phyloP scores from a whole-genome alignment of 2,329 filamentous ascomycete genomes.

The Ceratocystis alfenasii region DNA sequence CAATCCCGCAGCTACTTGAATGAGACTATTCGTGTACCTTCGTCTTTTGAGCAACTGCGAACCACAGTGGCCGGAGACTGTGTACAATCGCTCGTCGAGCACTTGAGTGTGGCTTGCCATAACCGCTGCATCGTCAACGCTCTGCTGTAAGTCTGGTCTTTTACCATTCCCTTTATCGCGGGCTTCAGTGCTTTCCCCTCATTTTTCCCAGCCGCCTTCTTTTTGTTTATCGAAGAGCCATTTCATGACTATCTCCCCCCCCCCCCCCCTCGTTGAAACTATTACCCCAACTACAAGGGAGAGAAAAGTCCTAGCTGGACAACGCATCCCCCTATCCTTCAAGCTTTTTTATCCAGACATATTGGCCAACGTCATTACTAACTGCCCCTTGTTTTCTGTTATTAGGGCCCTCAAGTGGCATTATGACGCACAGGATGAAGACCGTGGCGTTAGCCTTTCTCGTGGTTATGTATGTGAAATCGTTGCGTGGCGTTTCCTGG shows the following conservation, averaged over 20 bases:
- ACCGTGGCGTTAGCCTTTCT: slow-evolving; percentile 54
- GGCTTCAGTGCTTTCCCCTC: slow-evolving; percentile 6
- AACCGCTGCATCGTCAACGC: slow-evolving; percentile 62
- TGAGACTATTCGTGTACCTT: slow-evolving; percentile 50
- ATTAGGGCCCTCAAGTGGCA: slow-evolving; percentile 62
- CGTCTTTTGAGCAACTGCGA: slow-evolving; percentile 61
- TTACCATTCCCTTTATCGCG: not conserved
- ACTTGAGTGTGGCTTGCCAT: slow-evolving; percentile 50
- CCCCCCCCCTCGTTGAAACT: not conserved
- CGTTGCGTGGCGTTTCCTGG: slow-evolving; percentile 67
- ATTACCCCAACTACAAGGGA: not conserved
- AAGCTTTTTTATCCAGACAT: not conserved
- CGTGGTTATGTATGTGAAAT: slow-evolving; percentile 67
- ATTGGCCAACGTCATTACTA: not conserved
- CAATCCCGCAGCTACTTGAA: slow-evolving; percentile 44
- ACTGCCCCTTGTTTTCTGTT: not conserved
- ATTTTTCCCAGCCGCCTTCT: not conserved
- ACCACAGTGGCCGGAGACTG: slow-evolving; percentile 51
- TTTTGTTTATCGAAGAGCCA: not conserved
- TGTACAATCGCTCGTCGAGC: slow-evolving; percentile 47
- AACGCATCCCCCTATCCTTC: slow-evolving; percentile 15
- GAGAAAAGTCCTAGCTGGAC: not conserved
- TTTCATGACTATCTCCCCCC: not conserved
- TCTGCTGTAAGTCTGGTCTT: slow-evolving; percentile 46
- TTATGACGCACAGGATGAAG: slow-evolving; percentile 50